Percentiles rank a stretch among this genome's conserved stretches.
Conservation (phyloP, 345 rosid genomes). For the Melaleuca quinquenervia region DNA sequence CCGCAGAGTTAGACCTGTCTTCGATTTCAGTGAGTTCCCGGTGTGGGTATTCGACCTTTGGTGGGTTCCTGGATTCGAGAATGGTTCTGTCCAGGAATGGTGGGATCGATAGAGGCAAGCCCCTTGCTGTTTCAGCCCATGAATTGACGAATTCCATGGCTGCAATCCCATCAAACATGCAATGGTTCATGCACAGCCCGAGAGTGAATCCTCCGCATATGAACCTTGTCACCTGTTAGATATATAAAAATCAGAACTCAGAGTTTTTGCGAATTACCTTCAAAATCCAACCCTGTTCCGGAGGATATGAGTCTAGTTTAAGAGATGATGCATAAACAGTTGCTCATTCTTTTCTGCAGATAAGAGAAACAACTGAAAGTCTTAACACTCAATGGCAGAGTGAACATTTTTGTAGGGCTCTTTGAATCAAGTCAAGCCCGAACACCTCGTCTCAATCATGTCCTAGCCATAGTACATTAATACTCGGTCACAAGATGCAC, state of each 20-base stretch:
- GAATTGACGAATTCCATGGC: slow-evolving; percentile 76
- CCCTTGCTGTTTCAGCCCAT: slow-evolving; percentile 74
- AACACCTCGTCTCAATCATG: not conserved
- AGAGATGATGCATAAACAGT: not conserved
- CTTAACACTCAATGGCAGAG: not conserved
- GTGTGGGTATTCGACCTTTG: slow-evolving; percentile 38
- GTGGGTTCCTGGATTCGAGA: slow-evolving; percentile 43
- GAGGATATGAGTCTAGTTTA: not conserved
- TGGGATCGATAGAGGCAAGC: slow-evolving; percentile 40
- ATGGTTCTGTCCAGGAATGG: slow-evolving; percentile 51
- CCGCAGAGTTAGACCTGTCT: slow-evolving; percentile 29
- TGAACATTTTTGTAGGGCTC: not conserved
- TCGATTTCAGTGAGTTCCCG: slow-evolving; percentile 56
- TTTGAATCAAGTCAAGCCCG: not conserved
- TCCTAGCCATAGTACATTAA: not conserved
- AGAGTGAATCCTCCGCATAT: slow-evolving; percentile 65
- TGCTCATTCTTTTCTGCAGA: not conserved
- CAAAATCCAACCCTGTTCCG: not conserved
- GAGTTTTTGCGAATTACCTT: not conserved
- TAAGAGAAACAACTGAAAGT: not conserved
- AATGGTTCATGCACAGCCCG: slow-evolving; percentile 64
- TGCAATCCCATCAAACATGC: slow-evolving; percentile 73
- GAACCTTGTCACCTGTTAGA: slow-evolving; percentile 58
- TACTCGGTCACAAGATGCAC: not conserved
- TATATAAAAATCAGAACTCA: not conserved